Evolutionary conservation across 495 filamentous ascomycete species (phyloP).

Genomic region (Penicillium waksmanii): DNA sequence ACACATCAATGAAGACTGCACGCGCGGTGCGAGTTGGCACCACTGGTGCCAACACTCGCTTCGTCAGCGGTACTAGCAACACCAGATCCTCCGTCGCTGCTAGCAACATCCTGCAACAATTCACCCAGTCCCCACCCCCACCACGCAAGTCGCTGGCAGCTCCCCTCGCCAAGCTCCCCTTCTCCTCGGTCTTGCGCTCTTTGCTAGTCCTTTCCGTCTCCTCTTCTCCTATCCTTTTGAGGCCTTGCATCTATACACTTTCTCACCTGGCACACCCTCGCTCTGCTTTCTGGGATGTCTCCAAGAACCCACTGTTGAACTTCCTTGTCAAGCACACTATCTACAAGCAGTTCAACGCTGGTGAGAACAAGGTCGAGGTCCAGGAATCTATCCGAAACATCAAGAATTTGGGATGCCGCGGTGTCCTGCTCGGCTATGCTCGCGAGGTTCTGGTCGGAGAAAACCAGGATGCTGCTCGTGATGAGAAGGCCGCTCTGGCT

Average conservation of each 20-base stretch:
- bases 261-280: constrained; percentile 71
- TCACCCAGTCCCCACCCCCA: constrained; percentile 17
- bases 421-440: constrained; percentile 54
- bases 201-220: constrained; percentile 79
- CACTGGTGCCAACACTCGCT: constrained; percentile 24
- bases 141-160: constrained; percentile 35
- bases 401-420: constrained; percentile 48
- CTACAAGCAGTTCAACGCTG: constrained; percentile 57
- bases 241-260: constrained; percentile 70
- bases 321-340: constrained; percentile 51
- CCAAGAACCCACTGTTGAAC: constrained; percentile 50
- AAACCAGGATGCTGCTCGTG: constrained; percentile 34
- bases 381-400: constrained; percentile 47
- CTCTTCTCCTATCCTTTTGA: constrained; percentile 72
- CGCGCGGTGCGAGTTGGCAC: constrained; percentile 34
- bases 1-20: constrained; percentile 37
- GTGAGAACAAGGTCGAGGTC: constrained; percentile 52
- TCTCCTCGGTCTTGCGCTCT: constrained; percentile 75
- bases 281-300: constrained; percentile 50
- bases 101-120: constrained; percentile 29
- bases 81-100: constrained; percentile 41
- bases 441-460: constrained; percentile 49
- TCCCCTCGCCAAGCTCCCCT: constrained; percentile 73
- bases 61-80: constrained; percentile 45
- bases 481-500: constrained; percentile 44